Conservation (phyloP, 495 filamentous ascomycete genomes). For the Aspergillus sclerotiicarbonarius region DNA sequence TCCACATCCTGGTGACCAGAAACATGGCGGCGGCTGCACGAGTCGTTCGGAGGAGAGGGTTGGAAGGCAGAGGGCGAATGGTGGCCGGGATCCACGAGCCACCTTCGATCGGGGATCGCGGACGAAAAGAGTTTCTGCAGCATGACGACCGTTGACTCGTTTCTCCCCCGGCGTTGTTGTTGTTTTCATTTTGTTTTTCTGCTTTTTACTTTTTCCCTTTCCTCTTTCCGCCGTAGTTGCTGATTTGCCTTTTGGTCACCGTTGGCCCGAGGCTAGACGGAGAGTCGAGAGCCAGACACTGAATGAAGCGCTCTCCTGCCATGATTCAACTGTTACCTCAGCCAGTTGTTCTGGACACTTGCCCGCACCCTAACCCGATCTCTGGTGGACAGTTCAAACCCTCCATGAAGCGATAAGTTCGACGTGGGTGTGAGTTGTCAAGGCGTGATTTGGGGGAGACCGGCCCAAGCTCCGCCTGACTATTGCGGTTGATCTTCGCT, state of each 20-base stretch:
- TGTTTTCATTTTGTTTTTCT: not conserved
- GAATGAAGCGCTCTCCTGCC: not conserved
- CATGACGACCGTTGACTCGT: not conserved
- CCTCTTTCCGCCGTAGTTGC: not conserved
- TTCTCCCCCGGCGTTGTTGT: not conserved
- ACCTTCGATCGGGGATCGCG: not conserved
- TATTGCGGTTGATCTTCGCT: slow-evolving; percentile 26
- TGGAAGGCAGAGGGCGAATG: not conserved
- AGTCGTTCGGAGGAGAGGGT: not conserved
- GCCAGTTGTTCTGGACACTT: not conserved
- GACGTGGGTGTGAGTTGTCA: slow-evolving; percentile 26
- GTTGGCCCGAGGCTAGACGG: not conserved
- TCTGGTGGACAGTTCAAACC: not conserved
- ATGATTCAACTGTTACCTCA: not conserved
- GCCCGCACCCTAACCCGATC: not conserved
- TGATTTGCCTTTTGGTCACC: not conserved
- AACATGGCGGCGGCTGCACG: not conserved
- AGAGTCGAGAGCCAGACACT: not conserved
- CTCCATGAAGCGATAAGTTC: slow-evolving; percentile 1
- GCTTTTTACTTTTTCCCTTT: not conserved
- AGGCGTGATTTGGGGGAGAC: slow-evolving; percentile 15
- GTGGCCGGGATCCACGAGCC: not conserved
- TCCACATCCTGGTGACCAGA: not conserved
- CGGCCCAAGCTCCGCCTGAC: slow-evolving; percentile 34
- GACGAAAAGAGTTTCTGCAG: not conserved